Evolutionary conservation across 2,329 filamentous ascomycete genomes (phyloP).

Genomic region (Blastomyces silverae): DNA sequence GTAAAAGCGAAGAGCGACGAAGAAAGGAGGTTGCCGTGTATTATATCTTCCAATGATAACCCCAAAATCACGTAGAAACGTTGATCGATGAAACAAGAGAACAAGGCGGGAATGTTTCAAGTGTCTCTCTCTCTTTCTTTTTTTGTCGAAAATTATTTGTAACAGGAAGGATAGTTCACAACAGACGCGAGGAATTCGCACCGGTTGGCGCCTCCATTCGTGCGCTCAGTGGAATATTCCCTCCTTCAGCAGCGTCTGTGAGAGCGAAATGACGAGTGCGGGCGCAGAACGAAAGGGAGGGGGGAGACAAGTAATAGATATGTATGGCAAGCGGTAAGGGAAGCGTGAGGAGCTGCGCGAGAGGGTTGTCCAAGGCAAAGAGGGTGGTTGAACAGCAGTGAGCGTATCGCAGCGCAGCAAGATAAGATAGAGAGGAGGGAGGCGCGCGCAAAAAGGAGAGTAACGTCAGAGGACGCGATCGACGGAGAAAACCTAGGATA

Average conservation of each 20-base stretch:
- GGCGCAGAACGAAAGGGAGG: neutral
- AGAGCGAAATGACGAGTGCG: neutral
- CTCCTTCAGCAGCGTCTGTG: neutral
- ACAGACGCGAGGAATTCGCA: constrained; percentile 18
- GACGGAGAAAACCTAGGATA: neutral
- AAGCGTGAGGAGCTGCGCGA: constrained; percentile 2
- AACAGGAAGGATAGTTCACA: constrained; percentile 6
- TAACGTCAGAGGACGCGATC: neutral
- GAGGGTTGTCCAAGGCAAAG: neutral
- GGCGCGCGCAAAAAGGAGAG: neutral
- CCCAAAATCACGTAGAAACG: constrained; percentile 3
- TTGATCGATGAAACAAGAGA: neutral
- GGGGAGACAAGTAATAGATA: neutral
- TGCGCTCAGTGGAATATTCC: neutral
- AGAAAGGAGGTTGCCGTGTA: neutral
- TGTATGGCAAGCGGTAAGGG: constrained; percentile 1
- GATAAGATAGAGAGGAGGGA: constrained; percentile 1
- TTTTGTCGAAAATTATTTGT: neutral
- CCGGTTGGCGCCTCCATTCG: constrained; percentile 20
- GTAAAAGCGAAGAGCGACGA: neutral
- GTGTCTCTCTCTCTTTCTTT: no score
- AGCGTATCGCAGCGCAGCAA: neutral
- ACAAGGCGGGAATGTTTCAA: neutral
- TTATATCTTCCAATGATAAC: constrained; percentile 7
- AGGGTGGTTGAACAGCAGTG: constrained; percentile 1